Evolutionary conservation across 495 filamentous ascomycete species (phyloP), one percentile per base, ranked within the genome.

Genomic region (Neurospora pannonica): DNA sequence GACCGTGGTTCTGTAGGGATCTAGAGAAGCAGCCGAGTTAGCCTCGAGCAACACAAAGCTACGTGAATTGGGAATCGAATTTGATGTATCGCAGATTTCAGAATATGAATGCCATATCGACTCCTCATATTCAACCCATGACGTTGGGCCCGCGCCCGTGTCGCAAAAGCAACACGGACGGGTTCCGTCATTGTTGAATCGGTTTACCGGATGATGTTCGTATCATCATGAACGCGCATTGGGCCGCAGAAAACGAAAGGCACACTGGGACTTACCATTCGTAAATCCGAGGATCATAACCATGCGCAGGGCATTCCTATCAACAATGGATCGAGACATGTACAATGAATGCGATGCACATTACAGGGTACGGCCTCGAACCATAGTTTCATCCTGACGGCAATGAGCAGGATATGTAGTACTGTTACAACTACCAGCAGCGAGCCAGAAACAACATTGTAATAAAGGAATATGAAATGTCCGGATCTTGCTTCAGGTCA

Each of bases 401-500:
- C 6, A 34, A 48, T n/a, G n/a, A 48, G n/a, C 28, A 28, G 54
- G 28, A 34, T 34, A 36, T 28, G 28, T 8, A 67, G 28, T 24
- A n/a, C 19, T 37, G 17, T 39, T 74, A 71, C 75, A 77, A 74
- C 70, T 75, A 75, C 71, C 71, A 76, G 40, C 73, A 75, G 34
- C 21, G 24, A 36, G 19, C 48, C 48, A 28, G 48, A 28, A 10
- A 40, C 19, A 54, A 62, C 34, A 71, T 36, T 48, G 34, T 60
- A 38, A 8, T 71, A 7, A 34, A 1, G 40, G 11, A 43, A 46
- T 19, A 38, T 4, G 38, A 76, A 77, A 80, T 87, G 85, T 87
- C 82, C 84, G 79, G 73, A 76, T 78, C 83, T 85, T 87, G 84
- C 79, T 87, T 92, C 88, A 97, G 95, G 95, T 98, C 95, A 94